These are phyloP conservation scores for Adiantum capillusveneris DNA, from an alignment of 75 land plant genomes.

Conservation along the genomic window DNA sequence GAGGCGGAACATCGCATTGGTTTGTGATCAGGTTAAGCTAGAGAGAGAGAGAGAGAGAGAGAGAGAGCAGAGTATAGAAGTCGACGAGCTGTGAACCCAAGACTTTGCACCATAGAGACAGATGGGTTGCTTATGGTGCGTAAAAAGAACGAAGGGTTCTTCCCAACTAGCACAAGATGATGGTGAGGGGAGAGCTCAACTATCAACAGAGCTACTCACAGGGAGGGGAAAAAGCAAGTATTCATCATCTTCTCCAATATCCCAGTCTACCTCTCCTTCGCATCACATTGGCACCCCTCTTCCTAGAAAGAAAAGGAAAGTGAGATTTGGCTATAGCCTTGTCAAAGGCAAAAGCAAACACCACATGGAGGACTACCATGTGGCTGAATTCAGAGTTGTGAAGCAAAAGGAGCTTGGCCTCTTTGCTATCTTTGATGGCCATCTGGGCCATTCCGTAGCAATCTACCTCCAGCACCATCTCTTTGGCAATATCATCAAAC, in stretches of 20 bases:
- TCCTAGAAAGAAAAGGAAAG: constrained; percentile 18
- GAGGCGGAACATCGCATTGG: no score
- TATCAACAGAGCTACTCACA: no score
- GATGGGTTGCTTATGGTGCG: no score
- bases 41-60: no score
- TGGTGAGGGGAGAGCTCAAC: no score
- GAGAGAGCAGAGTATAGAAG: no score
- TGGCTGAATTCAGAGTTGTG: constrained; percentile 42
- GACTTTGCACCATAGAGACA: no score
- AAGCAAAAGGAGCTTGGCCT: constrained; percentile 46
- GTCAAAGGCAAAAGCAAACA: constrained; percentile 75
- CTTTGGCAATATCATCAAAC: constrained; percentile 66
- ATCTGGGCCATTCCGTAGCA: constrained; percentile 60
- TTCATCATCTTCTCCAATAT: not conserved
- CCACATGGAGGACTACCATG: constrained; percentile 76
- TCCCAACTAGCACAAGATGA: no score
- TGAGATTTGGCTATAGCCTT: constrained; percentile 50
- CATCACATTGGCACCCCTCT: not conserved
- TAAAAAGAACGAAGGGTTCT: no score
- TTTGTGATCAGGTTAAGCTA: no score
- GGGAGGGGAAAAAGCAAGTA: constrained; percentile 6
- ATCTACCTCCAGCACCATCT: constrained; percentile 49
- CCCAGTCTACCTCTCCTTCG: not conserved
- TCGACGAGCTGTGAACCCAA: no score
- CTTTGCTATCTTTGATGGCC: constrained; percentile 88